Base-by-base conservation (phyloP, 1,284 basidiomycete species). In the Microbotryum lychnidis-dioicae region DNA sequence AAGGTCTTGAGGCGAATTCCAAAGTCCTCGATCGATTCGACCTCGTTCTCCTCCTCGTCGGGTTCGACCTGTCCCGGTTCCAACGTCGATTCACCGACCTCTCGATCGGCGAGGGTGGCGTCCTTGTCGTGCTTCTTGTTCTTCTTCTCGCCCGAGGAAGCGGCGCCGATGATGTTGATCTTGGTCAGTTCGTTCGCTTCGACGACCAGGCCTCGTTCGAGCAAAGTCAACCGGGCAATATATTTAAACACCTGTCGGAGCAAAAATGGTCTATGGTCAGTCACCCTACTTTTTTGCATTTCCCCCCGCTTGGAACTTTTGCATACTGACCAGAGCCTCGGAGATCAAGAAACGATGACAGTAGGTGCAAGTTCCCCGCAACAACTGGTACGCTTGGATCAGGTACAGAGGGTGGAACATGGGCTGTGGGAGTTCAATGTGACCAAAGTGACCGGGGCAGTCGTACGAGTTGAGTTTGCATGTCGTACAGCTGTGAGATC, bases 371-470 rank as follows among this genome's bases (percentile, higher is more conserved):
- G 85, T 87, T 50, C 86, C 87, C 57, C 92, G 85, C 18, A 99
- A 79, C 56, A 98, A 77, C 69, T 88, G 87, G 76, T 87, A 93
- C 80, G 89, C 87, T 73, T 96, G 91, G 54, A 82, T 81, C 86
- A 98, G 92, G 78, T 97, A 99, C 33, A 99, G 80, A 0, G 96
- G 96, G 74, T 99, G 94, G 75, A 89, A 98, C 16, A 98, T 90
- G 29, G 96, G 92, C 23, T 88, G 83, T 12, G 96, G 91, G 7
- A 99, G 84, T 71, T 97, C 92, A 69, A 99, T 94, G 77, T 98
- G 96, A n/a, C 96, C 96, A 79, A 90, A 98, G 77, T 99, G 96
- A 8, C 96, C 96, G 0, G 96, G 94, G 75, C 96, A 99, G 64
- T 87, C 86, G 77, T 87, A 97, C 72, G 90, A 92, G 54, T 85